Evolutionary conservation across 169 alveolate genomes (phyloP).

Genomic region (Ichthyophthirius multifiliis): DNA sequence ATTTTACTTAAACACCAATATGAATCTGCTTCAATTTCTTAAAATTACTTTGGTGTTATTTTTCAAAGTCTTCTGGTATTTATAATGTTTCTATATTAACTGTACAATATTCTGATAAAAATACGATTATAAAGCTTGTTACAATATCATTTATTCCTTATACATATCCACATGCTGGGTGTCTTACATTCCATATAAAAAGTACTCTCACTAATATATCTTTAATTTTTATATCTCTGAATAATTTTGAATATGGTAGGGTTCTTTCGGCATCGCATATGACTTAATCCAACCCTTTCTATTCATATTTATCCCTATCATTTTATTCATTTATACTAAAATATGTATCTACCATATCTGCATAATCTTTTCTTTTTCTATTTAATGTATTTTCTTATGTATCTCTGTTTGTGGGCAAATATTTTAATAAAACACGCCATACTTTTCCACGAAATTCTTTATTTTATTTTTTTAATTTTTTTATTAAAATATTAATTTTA

Average conservation of each 20-base stretch:
- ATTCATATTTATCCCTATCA: constrained; percentile 47
- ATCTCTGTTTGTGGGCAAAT: constrained; percentile 65
- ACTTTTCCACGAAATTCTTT: constrained; percentile 52
- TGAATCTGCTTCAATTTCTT: constrained; percentile 51
- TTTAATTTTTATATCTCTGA: constrained; percentile 46
- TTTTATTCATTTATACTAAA: constrained; percentile 36
- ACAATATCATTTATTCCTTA: constrained; percentile 82
- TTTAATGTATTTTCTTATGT: constrained; percentile 36
- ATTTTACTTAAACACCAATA: constrained; percentile 71
- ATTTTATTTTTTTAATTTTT: neutral
- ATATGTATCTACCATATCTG: constrained; percentile 57
- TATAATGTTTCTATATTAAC: constrained; percentile 15
- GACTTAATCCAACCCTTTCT: constrained; percentile 57
- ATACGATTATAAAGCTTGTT: constrained; percentile 71
- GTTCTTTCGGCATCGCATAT: constrained; percentile 76
- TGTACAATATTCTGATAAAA: constrained; percentile 32
- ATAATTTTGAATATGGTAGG: constrained; percentile 57
- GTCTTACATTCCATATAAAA: constrained; percentile 72
- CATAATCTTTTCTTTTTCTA: constrained; percentile 75
- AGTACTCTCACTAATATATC: constrained; percentile 62
- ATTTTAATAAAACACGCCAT: constrained; percentile 75
- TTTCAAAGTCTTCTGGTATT: constrained; percentile 22
- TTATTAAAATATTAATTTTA: neutral
- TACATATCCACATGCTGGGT: constrained; percentile 77
- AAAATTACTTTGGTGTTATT: constrained; percentile 35